Evolutionary conservation across 2,329 filamentous ascomycete genomes (phyloP).

Genomic region (Hymenoscyphus repandus): DNA sequence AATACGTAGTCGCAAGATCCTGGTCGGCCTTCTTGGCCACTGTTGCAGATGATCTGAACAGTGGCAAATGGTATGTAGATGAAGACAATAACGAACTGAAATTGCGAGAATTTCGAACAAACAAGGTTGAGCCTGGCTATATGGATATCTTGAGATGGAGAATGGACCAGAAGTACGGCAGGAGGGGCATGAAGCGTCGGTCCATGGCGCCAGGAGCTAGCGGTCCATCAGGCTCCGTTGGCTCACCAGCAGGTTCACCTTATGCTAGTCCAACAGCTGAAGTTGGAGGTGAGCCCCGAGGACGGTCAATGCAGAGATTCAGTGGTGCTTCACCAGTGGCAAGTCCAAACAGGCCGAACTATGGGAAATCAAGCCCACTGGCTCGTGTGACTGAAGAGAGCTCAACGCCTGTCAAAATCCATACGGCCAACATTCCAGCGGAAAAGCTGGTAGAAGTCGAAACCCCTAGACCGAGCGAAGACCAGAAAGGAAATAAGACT

Average conservation of each 20-base stretch:
- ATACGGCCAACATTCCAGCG: constrained; percentile 20
- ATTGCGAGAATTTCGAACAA: constrained; percentile 82
- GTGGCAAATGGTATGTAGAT: constrained; percentile 86
- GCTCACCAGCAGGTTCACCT: constrained; percentile 48
- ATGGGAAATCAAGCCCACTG: constrained; percentile 65
- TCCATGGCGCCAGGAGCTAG: constrained; percentile 32
- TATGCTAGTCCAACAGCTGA: constrained; percentile 63
- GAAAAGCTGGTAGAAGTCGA: constrained; percentile 33
- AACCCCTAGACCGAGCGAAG: constrained; percentile 30
- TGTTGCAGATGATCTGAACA: constrained; percentile 84
- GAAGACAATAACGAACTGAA: constrained; percentile 91
- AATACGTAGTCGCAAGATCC: constrained; percentile 90
- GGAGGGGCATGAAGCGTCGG: constrained; percentile 45
- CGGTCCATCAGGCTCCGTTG: constrained; percentile 25
- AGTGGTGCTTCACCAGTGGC: constrained; percentile 57
- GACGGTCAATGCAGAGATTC: constrained; percentile 66
- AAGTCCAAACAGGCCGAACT: constrained; percentile 61
- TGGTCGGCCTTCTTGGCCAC: constrained; percentile 84
- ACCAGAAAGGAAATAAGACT: constrained; percentile 24
- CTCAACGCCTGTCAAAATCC: constrained; percentile 22
- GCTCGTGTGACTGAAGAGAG: constrained; percentile 70
- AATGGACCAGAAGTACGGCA: constrained; percentile 89
- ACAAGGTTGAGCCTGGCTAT: constrained; percentile 86
- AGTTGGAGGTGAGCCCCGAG: constrained; percentile 52
- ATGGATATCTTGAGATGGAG: constrained; percentile 94